Conservation (phyloP, 148 eudicot species). For the Nepenthes gracilis region DNA sequence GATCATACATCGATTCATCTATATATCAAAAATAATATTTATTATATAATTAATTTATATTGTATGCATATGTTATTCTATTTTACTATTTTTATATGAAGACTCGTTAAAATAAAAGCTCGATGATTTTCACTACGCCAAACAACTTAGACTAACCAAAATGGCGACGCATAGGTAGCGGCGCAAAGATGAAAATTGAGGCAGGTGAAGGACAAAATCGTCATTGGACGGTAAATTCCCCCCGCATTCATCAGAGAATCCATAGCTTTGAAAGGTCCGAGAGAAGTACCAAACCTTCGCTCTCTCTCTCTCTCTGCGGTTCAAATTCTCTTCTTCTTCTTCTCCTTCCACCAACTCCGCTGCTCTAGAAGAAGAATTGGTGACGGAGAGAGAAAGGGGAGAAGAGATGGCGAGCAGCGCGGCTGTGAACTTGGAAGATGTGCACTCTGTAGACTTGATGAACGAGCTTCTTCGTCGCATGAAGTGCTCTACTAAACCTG, state of each 20-base stretch:
- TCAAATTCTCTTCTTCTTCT: not conserved
- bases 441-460: slow-evolving; percentile 64
- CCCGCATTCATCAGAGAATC: not conserved
- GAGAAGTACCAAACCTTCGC: not conserved
- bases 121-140: no score
- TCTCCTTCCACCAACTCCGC: no score
- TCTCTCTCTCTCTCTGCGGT: slow-evolving; percentile 2
- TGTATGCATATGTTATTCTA: no score
- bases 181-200: no score
- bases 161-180: no score
- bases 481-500: slow-evolving; percentile 81
- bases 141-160: no score
- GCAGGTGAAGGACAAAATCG: not conserved
- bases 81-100: no score
- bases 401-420: slow-evolving; percentile 26
- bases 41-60: no score
- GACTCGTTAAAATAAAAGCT: no score
- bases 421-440: slow-evolving; percentile 56
- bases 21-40: no score
- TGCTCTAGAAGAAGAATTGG: no score
- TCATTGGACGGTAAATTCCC: not conserved
- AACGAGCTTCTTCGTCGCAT: slow-evolving; percentile 89
- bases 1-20: no score
- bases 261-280: not conserved
- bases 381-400: not conserved